phyloP scores from a whole-genome alignment of 2,329 filamentous ascomycete genomes.

The Pyrenochaeta sp. region DNA sequence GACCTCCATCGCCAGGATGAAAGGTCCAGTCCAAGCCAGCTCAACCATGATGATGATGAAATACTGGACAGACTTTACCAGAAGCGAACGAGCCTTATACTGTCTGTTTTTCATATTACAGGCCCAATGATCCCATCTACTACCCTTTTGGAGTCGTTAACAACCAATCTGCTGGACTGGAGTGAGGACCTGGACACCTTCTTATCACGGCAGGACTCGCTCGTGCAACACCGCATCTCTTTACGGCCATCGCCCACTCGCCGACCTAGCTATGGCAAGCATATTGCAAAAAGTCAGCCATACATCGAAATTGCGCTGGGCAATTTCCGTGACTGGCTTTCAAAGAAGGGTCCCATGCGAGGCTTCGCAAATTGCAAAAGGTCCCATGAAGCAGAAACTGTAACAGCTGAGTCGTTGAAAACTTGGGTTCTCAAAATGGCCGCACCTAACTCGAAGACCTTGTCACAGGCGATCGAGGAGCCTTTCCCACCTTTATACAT shows the following conservation, averaged over 20 bases:
- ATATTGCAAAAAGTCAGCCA: slow-evolving; percentile 17
- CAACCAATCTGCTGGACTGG: slow-evolving; percentile 32
- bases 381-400: slow-evolving; percentile 14
- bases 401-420: slow-evolving; percentile 29
- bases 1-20: slow-evolving; percentile 34
- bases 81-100: slow-evolving; percentile 28
- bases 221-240: slow-evolving; percentile 16
- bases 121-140: slow-evolving; percentile 27
- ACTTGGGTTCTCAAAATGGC: slow-evolving; percentile 40
- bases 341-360: slow-evolving; percentile 17
- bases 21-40: slow-evolving; percentile 10
- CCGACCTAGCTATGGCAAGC: slow-evolving; percentile 20
- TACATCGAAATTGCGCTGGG: slow-evolving; percentile 22
- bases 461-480: slow-evolving; percentile 20
- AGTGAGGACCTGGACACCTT: slow-evolving; percentile 27
- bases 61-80: slow-evolving; percentile 29
- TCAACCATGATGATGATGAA: slow-evolving; percentile 26
- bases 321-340: slow-evolving; percentile 25
- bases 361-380: slow-evolving; percentile 13
- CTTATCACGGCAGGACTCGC: slow-evolving; percentile 28
- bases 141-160: slow-evolving; percentile 28
- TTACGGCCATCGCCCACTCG: slow-evolving; percentile 13
- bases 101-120: slow-evolving; percentile 32
- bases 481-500: slow-evolving; percentile 33
- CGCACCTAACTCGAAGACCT: slow-evolving; percentile 17